Percentiles rank a stretch among this genome's conserved stretches.
These are phyloP conservation scores for Erodium trifolium DNA, from an alignment of 441 rosid genomes.

Conservation along the genomic window DNA sequence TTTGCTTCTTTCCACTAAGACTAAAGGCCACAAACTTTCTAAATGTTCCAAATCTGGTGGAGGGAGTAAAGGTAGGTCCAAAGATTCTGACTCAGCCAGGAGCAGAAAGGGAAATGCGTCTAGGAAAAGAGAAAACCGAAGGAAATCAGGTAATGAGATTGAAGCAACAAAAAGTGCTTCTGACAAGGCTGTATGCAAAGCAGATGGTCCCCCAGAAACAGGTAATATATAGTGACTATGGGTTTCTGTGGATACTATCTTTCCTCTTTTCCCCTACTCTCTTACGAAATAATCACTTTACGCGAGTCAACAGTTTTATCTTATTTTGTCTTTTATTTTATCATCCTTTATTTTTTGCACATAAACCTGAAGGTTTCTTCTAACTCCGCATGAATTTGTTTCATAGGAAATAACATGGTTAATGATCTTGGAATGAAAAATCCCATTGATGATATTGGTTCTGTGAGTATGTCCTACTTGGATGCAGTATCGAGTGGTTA, in stretches of 20 bases:
- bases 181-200: constrained; percentile 27
- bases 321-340: not conserved
- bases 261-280: constrained; percentile 9
- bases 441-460: constrained; percentile 24
- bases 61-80: constrained; percentile 40
- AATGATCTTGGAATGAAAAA: constrained; percentile 28
- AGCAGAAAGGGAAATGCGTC: constrained; percentile 33
- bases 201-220: constrained; percentile 33
- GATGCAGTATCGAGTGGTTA: constrained; percentile 30
- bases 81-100: constrained; percentile 32
- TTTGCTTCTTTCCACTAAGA: constrained; percentile 30
- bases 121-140: constrained; percentile 30
- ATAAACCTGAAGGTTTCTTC: constrained; percentile 10
- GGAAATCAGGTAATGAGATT: constrained; percentile 30
- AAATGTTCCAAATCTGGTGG: constrained; percentile 39
- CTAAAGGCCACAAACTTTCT: constrained; percentile 25
- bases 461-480: constrained; percentile 28
- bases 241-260: not conserved
- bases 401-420: constrained; percentile 33
- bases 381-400: constrained; percentile 21
- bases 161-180: constrained; percentile 27
- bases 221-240: constrained; percentile 32
- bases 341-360: constrained; percentile 9
- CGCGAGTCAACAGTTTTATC: constrained; percentile 8
- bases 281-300: constrained; percentile 1